Percentiles rank a stretch among this genome's conserved stretches.
Conservation (phyloP, 345 rosid species). For the Eucalyptus albens region DNA sequence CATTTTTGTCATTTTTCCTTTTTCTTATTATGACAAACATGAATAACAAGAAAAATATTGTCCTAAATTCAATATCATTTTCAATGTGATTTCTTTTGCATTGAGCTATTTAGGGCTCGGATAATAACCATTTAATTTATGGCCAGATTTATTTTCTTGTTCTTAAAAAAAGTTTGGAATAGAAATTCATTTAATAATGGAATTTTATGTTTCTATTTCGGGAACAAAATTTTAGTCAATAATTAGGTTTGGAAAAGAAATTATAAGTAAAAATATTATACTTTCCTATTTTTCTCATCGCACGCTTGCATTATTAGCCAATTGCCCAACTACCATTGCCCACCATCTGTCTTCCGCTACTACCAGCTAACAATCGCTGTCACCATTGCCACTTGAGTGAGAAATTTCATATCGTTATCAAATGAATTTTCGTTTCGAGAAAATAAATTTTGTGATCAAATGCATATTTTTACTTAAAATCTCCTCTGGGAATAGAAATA, state of each 20-base stretch:
- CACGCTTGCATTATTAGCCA: no score
- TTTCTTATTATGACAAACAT: neutral
- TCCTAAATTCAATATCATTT: neutral
- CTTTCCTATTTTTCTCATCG: fast-evolving
- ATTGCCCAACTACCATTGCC: no score
- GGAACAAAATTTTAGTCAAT: fast-evolving
- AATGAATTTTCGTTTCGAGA: fast-evolving
- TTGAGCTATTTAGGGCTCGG: neutral
- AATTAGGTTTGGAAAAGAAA: no score
- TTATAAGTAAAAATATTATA: no score
- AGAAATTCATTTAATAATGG: fast-evolving
- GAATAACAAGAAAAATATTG: neutral
- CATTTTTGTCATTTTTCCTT: no score
- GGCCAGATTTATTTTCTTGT: fast-evolving
- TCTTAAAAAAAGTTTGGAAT: fast-evolving
- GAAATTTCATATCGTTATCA: fast-evolving
- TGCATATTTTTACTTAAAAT: no score
- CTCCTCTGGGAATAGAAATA: fast-evolving
- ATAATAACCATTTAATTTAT: no score
- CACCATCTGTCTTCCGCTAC: no score
- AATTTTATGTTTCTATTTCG: no score
- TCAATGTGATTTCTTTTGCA: neutral
- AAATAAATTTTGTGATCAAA: no score
- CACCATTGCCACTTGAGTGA: fast-evolving
- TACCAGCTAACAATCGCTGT: fast-evolving